Conservation (phyloP, 495 filamentous ascomycete species). For the Penicillium herquei region DNA sequence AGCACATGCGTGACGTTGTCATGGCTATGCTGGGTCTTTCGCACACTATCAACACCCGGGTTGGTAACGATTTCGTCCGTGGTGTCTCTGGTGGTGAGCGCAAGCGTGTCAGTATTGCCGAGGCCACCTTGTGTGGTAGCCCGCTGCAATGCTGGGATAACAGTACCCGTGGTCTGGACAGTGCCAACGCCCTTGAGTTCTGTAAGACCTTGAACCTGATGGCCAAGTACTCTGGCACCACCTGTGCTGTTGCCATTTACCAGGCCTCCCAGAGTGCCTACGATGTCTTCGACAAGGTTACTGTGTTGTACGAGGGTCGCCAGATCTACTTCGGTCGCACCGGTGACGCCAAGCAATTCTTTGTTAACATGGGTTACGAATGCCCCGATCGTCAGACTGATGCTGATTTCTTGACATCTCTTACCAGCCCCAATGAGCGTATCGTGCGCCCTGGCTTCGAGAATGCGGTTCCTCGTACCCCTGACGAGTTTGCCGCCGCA, state of each 20-base stretch:
- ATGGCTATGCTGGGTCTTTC: conserved; percentile 62
- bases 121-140: conserved; percentile 68
- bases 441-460: conserved; percentile 65
- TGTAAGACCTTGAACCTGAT: conserved; percentile 71
- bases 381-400: conserved; percentile 64
- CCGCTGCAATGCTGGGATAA: conserved; percentile 85
- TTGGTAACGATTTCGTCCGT: conserved; percentile 80
- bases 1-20: conserved; percentile 58
- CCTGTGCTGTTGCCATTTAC: conserved; percentile 79
- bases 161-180: conserved; percentile 81
- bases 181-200: conserved; percentile 75
- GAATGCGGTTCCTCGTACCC: conserved; percentile 62
- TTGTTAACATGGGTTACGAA: conserved; percentile 61
- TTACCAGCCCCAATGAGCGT: conserved; percentile 67
- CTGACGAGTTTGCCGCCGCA: conserved; percentile 67
- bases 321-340: conserved; percentile 69
- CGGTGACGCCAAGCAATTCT: conserved; percentile 62
- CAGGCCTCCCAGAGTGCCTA: conserved; percentile 88
- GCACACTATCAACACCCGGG: conserved; percentile 52
- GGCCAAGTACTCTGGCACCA: conserved; percentile 73
- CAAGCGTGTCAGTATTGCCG: conserved; percentile 61
- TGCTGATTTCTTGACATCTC: conserved; percentile 74
- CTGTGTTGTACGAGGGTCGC: conserved; percentile 61
- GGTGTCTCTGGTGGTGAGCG: conserved; percentile 85
- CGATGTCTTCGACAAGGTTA: conserved; percentile 60